Conservation (phyloP, 2,329 filamentous ascomycete species). For the Aspergillus sp. region DNA sequence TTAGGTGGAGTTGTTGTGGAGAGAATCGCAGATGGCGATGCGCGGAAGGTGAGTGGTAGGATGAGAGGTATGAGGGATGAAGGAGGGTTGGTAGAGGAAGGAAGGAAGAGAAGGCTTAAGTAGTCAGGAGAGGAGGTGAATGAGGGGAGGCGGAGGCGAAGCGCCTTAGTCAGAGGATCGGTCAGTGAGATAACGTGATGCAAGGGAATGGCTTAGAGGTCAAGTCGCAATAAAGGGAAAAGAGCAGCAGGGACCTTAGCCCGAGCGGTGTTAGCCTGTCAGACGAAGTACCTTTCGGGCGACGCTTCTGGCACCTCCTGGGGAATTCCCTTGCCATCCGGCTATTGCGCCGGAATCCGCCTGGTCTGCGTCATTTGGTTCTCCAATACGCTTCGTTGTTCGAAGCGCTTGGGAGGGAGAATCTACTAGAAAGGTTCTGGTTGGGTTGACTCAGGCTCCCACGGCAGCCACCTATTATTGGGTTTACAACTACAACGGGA, state of each 20-base stretch:
- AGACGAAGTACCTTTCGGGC: background rate
- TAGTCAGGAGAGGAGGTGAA: constrained; percentile 18
- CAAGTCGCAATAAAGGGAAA: constrained; percentile 8
- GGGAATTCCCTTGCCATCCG: constrained; percentile 15
- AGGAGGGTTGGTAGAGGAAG: constrained; percentile 19
- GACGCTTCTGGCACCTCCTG: constrained; percentile 21
- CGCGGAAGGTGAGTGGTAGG: constrained; percentile 14
- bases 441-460: background rate
- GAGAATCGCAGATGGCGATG: constrained; percentile 15
- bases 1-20: constrained; percentile 12
- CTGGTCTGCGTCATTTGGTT: constrained; percentile 7
- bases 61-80: constrained; percentile 28
- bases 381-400: constrained; percentile 7
- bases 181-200: constrained; percentile 29
- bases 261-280: background rate
- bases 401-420: constrained; percentile 13
- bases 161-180: constrained; percentile 29
- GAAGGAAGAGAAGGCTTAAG: constrained; percentile 18
- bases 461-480: too few relatives aligned
- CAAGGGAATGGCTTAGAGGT: constrained; percentile 15
- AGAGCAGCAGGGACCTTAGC: background rate
- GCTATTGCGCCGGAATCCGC: constrained; percentile 7
- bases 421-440: constrained; percentile 20
- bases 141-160: constrained; percentile 32
- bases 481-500: too few relatives aligned